Evolutionary conservation across 2,329 filamentous ascomycete genomes (phyloP), one percentile per base, ranked within the genome.

Genomic region (Talaromyces sp.): DNA sequence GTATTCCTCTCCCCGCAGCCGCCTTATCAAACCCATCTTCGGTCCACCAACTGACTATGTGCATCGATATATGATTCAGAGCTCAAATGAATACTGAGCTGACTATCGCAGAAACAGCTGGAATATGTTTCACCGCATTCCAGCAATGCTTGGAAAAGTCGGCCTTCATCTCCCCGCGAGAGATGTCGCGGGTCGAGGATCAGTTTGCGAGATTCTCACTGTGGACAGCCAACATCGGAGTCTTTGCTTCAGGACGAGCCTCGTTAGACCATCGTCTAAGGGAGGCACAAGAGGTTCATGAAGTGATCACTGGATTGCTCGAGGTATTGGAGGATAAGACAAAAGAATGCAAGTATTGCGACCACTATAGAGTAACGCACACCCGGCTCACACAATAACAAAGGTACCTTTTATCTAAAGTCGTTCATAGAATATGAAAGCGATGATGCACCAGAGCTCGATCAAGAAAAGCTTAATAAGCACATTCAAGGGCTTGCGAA

Each of bases 181-280:
- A 63, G 16, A 56, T 39, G 40, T 59, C 61, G 11, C 54, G 28
- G 7, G 44, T 63, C 25, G 61, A 63, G 33, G 61, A 63, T 28
- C 61, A 63, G 7, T 46, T 63, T n/a, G 61, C 54, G 8, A 58
- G 55, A 40, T 59, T 63, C 44, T 63, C 55, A 7, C 21, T 63
- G 12, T 63, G 61, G 61, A 50, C 61, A 8, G 40, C 42, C 11
- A 63, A 58, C 18, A 63, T 58, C 6, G 61, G 55, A 5, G 55
- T 59, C 28, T 59, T 63, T 44, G 55, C 55, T 21, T 39, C 61
- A 2, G 46, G 33, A 8, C 31, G 61, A 44, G 55, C 54, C 9
- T 63, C 61, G 18, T 44, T 63, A 16, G 61, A 63, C 21, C 57
- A 63, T 54, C 61, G 61, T 31, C 55, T 63, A 16, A 40, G 42